Base-by-base conservation (phyloP, 371 early-diverging fungal species). In the Haplosporangium sp. region DNA sequence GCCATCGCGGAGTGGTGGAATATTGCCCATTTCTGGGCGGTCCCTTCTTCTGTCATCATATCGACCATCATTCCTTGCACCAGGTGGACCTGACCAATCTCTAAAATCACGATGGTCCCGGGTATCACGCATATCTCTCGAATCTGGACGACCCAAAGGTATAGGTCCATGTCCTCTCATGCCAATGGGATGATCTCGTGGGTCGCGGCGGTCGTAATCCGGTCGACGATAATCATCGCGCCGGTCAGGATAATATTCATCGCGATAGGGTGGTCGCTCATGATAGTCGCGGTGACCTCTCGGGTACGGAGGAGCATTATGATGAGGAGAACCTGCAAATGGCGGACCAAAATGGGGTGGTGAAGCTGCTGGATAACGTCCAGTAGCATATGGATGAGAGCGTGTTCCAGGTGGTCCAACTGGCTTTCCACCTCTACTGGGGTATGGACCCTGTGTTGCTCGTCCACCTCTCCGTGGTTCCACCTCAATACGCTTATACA, bases 191-290 rank as follows among this genome's bases (percentile, higher is more conserved):
- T 69, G 80, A 20, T 80, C 76, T 11, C 79, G 73, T 46, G 81
- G 81, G 41, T 72, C 81, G n/a, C 75, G 69, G 40, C 81, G 81
- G 50, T 85, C 83, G 62, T 67, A 84, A 21, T 81, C 83, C 29
- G 76, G 67, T n/a, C 83, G 73, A 10, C 72, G 68, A 59, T 81
- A 74, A 29, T 84, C 82, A 52, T 79, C 80, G 6, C 82, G 77
- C 29, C 82, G 67, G 48, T 82, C 82, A 11, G 80, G 55, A 58
- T 83, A 80, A 46, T 81, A 80, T 7, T 85, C 81, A 18, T 83
- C 84, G 1, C 80, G 75, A 52, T 81, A 81, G 9, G 73, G 75
- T n/a, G 77, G 72, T 36, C 85, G 55, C 29, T 83, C 85, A 51
- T 67, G 60, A 60, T 82, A 82, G 47, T 81, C 83, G 46, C 85